Base-by-base conservation (phyloP, 2,329 filamentous ascomycete genomes). In the Xylaria polymorpha region DNA sequence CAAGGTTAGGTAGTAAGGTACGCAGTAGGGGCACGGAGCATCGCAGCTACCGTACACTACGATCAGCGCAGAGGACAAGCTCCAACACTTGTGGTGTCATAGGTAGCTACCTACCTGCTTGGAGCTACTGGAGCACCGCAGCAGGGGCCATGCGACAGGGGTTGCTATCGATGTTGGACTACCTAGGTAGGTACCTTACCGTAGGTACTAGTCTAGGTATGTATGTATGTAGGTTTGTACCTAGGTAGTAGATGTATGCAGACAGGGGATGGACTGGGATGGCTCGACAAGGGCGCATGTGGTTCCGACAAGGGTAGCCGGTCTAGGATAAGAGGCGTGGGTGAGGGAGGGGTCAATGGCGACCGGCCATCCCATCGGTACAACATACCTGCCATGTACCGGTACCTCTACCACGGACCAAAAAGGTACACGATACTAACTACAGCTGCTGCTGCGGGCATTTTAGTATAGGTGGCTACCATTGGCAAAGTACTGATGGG, bases 311-410 rank as follows among this genome's bases (percentile, higher is more conserved):
- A 41, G 64, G 64, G 61, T 66, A 35, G n/a, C 20, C 57, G 32
- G 64, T 61, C 64, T 61, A 61, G 63, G 57, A 61, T 59, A 65
- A 59, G 62, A 22, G 43, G 63, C 63, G 58, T 66, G 63, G 56
- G 25, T 12, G 25, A 46, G 39, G 51, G 59, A 61, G 59, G 59
- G 59, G 59, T 61, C 59, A 18, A 48, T 41, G 41, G 37, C 18
- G 57, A 48, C 29, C 50, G 43, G 61, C 61, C 64, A 66, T 61
- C 25, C 43, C 58, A 57, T 41, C 57, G 57, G 57, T 66, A 66
- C 50, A 55, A 59, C 41, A 56, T 46, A 37, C 25, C 29, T 41
- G 12, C 22, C 4, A 56, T 46, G 63, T 66, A 66, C 18, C 50
- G 22, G 25, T 61, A 61, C 63, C 48, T 66, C 20, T 4, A 14